Evolutionary conservation across 2,329 filamentous ascomycete genomes (phyloP).

Genomic region (Talaromyces sp.): DNA sequence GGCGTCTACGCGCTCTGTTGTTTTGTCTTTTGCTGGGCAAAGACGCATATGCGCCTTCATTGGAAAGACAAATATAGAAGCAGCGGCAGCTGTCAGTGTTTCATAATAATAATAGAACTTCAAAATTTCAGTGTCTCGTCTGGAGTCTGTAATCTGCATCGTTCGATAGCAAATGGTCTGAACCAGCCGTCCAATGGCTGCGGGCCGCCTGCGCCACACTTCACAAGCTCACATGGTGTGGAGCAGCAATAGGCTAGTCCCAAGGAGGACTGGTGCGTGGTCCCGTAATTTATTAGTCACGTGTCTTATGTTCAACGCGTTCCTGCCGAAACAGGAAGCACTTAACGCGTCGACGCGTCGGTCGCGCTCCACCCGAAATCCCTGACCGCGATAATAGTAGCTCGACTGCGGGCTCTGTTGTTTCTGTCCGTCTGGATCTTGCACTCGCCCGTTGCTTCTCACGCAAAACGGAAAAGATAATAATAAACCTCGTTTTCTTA

Average conservation of each 20-base stretch:
- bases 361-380: slow-evolving; percentile 3
- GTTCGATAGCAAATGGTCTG: background rate
- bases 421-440: background rate
- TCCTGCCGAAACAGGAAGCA: slow-evolving; percentile 16
- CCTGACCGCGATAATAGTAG: background rate
- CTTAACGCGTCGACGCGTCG: slow-evolving; percentile 19
- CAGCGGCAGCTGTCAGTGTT: background rate
- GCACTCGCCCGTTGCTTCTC: background rate
- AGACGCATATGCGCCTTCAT: background rate
- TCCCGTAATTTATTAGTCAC: background rate
- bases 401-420: background rate
- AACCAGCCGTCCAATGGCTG: background rate
- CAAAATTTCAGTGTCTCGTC: background rate
- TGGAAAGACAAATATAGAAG: background rate
- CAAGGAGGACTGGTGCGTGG: background rate
- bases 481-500: background rate
- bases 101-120: background rate
- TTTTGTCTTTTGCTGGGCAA: background rate
- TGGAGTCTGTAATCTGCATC: background rate
- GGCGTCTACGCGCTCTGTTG: slow-evolving; percentile 4
- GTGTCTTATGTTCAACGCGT: background rate
- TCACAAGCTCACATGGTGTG: background rate
- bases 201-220: background rate
- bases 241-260: background rate
- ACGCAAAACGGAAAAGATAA: background rate